Base-by-base conservation (phyloP, 23 red algal genomes). In the Gracilaria vermiculophylla region DNA sequence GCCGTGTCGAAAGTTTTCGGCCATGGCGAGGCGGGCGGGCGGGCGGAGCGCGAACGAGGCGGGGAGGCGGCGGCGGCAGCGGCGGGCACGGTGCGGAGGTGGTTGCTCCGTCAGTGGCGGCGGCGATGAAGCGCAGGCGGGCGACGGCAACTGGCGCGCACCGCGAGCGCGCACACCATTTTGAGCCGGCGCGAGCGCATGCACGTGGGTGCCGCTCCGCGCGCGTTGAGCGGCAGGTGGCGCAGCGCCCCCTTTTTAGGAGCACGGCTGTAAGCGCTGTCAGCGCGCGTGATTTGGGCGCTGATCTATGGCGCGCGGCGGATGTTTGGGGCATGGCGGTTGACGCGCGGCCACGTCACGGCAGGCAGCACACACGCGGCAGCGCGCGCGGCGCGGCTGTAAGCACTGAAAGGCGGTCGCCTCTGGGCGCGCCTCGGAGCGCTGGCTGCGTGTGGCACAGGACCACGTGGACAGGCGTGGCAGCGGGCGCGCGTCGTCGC, bases 1-100 rank as follows among this genome's bases (percentile, higher is more conserved):
- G 35, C 88, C 88, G 44, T 92, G 88, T 67, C 88, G 77, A 69
- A 92, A 92, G 78, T 92, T 92, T 51, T 92, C 88, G 36, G 88
- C 88, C 88, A 92, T 92, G 17, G 42, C 5, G 76, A 50, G n/a
- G n/a, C n/a, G n/a, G n/a, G n/a, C n/a, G n/a, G n/a, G n/a, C n/a
- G n/a, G n/a, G n/a, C 21, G 5, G 29, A 34, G 58, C 5, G 58
- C 28, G 17, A 28, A 28, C 6, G 35, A 6, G 23, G 10, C 14
- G 58, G 7, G 27, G 24, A 64, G 9, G 29, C 6, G 14, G 29
- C 8, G 6, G 15, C 32, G 29, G 29, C 24, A 28, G 5, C 23
- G 3, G 21, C 54, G 29, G 23, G 29, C 17, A 2, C 54, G 16
- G 12, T 0, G n/a, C 12, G 54, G 54, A 49, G 45, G 21, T 25